Conservation (phyloP, 371 early-diverging fungal species). For the Catenaria anguillulae region DNA sequence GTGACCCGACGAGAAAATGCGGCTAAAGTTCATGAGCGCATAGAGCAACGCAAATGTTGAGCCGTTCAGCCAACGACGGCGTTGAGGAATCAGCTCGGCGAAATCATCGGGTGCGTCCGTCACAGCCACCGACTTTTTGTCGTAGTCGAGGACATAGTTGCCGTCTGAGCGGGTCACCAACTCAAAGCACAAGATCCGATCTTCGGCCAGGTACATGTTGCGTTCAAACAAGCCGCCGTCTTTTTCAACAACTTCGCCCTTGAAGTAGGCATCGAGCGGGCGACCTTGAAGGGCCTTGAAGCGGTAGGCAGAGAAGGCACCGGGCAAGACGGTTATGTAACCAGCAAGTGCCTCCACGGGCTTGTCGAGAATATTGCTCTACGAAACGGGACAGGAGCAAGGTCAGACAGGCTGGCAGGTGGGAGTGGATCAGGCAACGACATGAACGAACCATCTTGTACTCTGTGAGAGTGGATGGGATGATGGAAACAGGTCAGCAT, state of each 20-base stretch:
- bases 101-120: slow-evolving; percentile 71
- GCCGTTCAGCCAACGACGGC: slow-evolving; percentile 89
- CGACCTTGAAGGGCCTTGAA: slow-evolving; percentile 70
- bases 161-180: slow-evolving; percentile 55
- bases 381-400: too few relatives aligned
- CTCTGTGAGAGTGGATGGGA: too few relatives aligned
- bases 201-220: slow-evolving; percentile 51
- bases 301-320: slow-evolving; percentile 94
- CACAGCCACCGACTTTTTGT: slow-evolving; percentile 46
- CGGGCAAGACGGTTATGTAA: slow-evolving; percentile 87
- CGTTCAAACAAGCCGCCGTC: slow-evolving; percentile 43
- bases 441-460: slow-evolving; percentile 75
- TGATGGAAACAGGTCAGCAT: too few relatives aligned
- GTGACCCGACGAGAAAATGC: slow-evolving; percentile 57
- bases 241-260: slow-evolving; percentile 75
- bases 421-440: too few relatives aligned
- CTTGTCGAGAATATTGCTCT: slow-evolving; percentile 93
- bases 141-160: slow-evolving; percentile 50
- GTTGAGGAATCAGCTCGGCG: slow-evolving; percentile 76
- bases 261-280: slow-evolving; percentile 78
- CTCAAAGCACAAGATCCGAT: slow-evolving; percentile 65
- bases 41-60: slow-evolving; percentile 87
- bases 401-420: too few relatives aligned
- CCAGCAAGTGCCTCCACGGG: slow-evolving; percentile 93
- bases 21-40: slow-evolving; percentile 56